A percentile compares a stretch with the other conserved stretches of the same genome.
Evolutionary conservation across 257 asterid species (phyloP).

Genomic region (Solanum gracilifrons): DNA sequence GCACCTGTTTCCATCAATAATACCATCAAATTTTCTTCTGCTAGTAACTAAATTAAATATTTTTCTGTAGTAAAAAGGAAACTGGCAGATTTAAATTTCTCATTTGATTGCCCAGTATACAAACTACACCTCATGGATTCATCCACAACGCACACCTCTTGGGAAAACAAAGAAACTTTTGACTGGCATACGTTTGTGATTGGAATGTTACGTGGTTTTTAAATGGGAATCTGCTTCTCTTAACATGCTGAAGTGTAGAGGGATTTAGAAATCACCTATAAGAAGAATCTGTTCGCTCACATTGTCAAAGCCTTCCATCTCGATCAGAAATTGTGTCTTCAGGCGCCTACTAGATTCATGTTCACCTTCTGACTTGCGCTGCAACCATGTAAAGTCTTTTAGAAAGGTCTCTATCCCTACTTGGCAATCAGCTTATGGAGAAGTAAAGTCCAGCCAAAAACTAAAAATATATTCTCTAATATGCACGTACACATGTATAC

Average conservation of each 20-base stretch:
- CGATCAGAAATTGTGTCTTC: conserved; percentile 95
- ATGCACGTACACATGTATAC: not conserved
- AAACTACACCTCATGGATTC: not conserved
- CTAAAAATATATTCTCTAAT: not conserved
- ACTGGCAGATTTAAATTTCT: not conserved
- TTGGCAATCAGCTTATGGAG: not conserved
- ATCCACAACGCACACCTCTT: not conserved
- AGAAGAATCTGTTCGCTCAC: conserved; percentile 79
- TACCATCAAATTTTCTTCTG: not conserved
- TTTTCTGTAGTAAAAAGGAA: not conserved
- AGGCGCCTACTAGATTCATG: conserved; percentile 97
- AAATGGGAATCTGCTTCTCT: not conserved
- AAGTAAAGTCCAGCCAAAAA: not conserved
- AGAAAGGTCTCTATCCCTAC: not conserved
- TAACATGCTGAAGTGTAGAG: not conserved
- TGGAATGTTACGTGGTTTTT: not conserved
- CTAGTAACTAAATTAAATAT: not conserved
- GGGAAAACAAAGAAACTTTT: not conserved
- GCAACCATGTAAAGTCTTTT: conserved; percentile 21
- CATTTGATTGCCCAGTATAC: not conserved
- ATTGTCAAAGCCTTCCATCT: conserved; percentile 98
- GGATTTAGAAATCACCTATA: conserved; percentile 47
- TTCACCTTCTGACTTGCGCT: conserved; percentile 99
- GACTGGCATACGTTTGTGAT: not conserved
- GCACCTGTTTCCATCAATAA: conserved; percentile 52